phyloP scores from a whole-genome alignment of 345 rosid genomes.

The Moricandia arvensis region DNA sequence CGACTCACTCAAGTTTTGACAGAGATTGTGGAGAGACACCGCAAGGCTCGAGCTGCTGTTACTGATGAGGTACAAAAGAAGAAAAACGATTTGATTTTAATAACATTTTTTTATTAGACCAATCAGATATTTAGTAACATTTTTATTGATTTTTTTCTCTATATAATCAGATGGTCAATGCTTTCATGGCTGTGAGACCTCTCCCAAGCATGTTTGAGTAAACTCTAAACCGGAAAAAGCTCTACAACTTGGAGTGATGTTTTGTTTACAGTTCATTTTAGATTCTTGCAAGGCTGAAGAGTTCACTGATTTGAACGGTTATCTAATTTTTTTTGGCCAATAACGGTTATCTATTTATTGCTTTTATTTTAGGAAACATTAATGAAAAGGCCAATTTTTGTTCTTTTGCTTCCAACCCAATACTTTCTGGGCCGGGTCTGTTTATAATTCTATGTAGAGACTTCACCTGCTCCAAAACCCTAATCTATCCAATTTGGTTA shows the following conservation, averaged over 20 bases:
- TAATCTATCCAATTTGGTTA: background rate
- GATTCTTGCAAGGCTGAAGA: background rate
- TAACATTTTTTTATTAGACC: background rate
- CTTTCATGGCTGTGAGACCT: slow-evolving; percentile 87
- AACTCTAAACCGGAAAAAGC: background rate
- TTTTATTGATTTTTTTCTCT: background rate
- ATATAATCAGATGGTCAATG: slow-evolving; percentile 80
- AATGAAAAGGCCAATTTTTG: background rate
- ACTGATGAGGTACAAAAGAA: slow-evolving; percentile 63
- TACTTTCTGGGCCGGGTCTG: background rate
- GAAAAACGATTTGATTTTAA: slow-evolving; percentile 8
- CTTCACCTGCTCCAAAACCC: background rate
- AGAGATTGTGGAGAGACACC: slow-evolving; percentile 80
- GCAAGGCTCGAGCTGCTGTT: slow-evolving; percentile 72
- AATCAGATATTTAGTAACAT: background rate
- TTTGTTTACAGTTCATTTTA: too few species aligned
- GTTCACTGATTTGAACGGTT: background rate
- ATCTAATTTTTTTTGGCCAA: too few species aligned
- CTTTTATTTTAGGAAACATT: background rate
- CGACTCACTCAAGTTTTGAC: slow-evolving; percentile 62
- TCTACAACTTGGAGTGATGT: background rate
- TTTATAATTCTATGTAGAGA: background rate
- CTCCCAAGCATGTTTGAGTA: slow-evolving; percentile 81
- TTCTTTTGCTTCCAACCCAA: background rate
- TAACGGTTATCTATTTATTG: background rate